Conservation (phyloP, 1,284 basidiomycete species). For the Cerrena zonata region DNA sequence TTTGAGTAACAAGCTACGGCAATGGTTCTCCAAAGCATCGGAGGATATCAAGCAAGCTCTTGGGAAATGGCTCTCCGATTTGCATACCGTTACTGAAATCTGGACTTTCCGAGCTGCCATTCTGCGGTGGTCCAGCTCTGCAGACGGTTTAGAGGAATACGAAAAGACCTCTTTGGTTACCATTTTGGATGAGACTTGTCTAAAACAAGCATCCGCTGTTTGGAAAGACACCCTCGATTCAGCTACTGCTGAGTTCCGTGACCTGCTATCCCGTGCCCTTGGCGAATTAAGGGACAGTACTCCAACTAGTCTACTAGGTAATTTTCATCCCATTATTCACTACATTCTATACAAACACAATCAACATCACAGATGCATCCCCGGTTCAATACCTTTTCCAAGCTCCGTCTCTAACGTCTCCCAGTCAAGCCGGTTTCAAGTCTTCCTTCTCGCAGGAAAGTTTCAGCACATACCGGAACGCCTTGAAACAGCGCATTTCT, state of each 20-base stretch:
- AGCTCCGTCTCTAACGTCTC: constrained; percentile 40
- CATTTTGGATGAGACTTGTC: constrained; percentile 47
- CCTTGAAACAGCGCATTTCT: constrained; percentile 51
- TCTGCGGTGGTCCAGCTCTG: constrained; percentile 39
- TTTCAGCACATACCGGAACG: constrained; percentile 52
- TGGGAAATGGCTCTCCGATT: constrained; percentile 50
- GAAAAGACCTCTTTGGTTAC: constrained; percentile 39
- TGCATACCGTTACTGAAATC: constrained; percentile 54
- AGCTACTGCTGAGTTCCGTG: constrained; percentile 42
- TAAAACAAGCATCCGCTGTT: constrained; percentile 46
- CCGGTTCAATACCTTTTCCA: constrained; percentile 53
- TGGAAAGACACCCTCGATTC: constrained; percentile 46
- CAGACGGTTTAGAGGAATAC: constrained; percentile 35
- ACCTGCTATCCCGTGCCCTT: constrained; percentile 32
- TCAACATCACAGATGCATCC: constrained; percentile 49
- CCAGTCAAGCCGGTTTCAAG: constrained; percentile 36
- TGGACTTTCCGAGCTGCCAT: constrained; percentile 58
- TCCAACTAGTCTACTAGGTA: constrained; percentile 28
- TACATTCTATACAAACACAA: too few species aligned
- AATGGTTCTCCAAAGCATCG: constrained; percentile 58
- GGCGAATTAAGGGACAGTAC: constrained; percentile 25
- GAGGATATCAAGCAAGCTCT: constrained; percentile 40
- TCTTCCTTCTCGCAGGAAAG: constrained; percentile 36
- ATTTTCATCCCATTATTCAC: too few species aligned
- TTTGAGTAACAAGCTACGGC: constrained; percentile 42